Conservation (phyloP, 2,329 filamentous ascomycete genomes). For the Cercospora sesami region DNA sequence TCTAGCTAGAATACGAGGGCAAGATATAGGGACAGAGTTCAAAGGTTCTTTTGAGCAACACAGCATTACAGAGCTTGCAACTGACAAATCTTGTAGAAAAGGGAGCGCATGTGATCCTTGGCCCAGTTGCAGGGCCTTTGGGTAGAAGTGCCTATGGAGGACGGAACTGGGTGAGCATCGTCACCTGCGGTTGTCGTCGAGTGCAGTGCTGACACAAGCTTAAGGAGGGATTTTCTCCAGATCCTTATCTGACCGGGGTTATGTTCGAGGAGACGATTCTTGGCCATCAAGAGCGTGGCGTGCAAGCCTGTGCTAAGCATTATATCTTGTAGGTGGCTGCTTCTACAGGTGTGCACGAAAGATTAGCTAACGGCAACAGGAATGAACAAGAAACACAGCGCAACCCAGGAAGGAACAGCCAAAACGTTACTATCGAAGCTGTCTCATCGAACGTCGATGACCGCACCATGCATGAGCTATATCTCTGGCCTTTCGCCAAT, state of each 20-base stretch:
- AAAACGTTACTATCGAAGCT: conserved; percentile 38
- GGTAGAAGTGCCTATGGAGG: conserved; percentile 82
- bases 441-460: conserved; percentile 46
- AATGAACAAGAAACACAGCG: conserved; percentile 50
- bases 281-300: conserved; percentile 70
- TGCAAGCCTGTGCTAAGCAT: conserved; percentile 73
- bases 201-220: background rate
- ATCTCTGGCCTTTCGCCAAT: conserved; percentile 36
- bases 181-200: background rate
- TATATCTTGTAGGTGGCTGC: conserved; percentile 44
- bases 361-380: background rate
- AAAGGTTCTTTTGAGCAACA: conserved; percentile 39
- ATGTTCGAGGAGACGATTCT: conserved; percentile 75
- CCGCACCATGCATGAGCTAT: background rate
- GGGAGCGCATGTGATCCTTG: conserved; percentile 75
- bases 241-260: conserved; percentile 81
- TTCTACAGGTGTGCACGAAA: background rate
- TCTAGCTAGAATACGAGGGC: conserved; percentile 66
- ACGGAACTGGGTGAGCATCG: conserved; percentile 67
- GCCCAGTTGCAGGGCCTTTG: conserved; percentile 78
- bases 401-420: conserved; percentile 29
- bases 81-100: conserved; percentile 43
- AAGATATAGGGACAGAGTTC: conserved; percentile 71
- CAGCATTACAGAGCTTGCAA: background rate
- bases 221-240: conserved; percentile 74